Conservation (phyloP, 2,329 filamentous ascomycete genomes). For the Trichoderma sp. region DNA sequence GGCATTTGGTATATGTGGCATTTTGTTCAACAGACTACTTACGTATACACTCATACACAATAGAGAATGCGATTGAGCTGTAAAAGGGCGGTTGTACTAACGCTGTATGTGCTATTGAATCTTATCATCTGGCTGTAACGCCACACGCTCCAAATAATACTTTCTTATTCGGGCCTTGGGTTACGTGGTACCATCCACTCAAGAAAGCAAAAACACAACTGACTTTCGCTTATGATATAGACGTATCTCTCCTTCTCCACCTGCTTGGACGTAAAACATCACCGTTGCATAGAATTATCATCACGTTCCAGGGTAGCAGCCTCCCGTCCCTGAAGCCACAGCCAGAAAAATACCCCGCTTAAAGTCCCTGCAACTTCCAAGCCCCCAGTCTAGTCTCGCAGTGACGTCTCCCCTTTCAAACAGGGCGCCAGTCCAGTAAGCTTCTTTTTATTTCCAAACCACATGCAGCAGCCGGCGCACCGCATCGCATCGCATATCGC, state of each 20-base stretch:
- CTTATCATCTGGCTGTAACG: no score
- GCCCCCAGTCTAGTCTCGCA: neutral
- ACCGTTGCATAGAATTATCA: neutral
- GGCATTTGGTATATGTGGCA: neutral
- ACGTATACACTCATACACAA: no score
- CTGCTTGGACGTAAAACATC: no score
- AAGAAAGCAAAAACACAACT: no score
- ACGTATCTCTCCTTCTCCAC: no score
- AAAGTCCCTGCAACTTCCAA: constrained; percentile 4
- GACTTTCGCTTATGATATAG: no score
- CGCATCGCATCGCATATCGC: neutral
- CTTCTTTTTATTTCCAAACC: neutral
- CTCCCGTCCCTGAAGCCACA: neutral
- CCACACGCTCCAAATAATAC: neutral
- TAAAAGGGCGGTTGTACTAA: no score
- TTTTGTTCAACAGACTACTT: neutral
- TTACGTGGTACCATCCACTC: neutral
- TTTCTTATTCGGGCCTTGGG: neutral
- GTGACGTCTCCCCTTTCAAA: constrained; percentile 2
- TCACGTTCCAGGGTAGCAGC: neutral
- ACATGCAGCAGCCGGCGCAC: constrained; percentile 4
- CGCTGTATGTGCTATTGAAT: no score
- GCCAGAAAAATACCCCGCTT: neutral
- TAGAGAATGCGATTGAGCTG: no score
- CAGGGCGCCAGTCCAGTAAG: neutral